Conservation (phyloP, 2,329 filamentous ascomycete species). For the Sphaerulina populicola region DNA sequence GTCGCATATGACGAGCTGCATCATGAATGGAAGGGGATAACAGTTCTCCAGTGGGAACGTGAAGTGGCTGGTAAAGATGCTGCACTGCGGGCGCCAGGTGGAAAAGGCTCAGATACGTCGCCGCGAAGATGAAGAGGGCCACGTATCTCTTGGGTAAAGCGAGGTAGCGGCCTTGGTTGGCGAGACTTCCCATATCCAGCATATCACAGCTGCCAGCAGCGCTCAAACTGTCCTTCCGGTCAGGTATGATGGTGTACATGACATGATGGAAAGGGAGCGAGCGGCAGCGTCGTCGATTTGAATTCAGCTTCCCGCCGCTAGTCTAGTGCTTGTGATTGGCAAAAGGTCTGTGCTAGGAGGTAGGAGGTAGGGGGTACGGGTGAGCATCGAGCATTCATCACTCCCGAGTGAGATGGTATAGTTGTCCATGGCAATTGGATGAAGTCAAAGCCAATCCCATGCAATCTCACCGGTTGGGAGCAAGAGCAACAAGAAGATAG, state of each 20-base stretch:
- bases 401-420: no score
- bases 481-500: no score
- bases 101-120: neutral
- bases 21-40: neutral
- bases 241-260: neutral
- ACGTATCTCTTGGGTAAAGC: neutral
- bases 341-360: neutral
- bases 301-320: no score
- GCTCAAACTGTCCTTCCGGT: neutral
- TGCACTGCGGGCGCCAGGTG: conserved; percentile 3
- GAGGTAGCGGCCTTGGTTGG: neutral
- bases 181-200: neutral
- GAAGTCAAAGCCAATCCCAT: no score
- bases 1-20: neutral
- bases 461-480: no score
- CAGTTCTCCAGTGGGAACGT: neutral
- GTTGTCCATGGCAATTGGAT: no score
- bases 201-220: neutral
- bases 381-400: no score
- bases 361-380: no score
- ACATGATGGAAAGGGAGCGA: neutral
- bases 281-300: no score
- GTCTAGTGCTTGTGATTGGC: no score
- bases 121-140: neutral
- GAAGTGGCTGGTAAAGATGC: conserved; percentile 1